Evolutionary conservation across 2,329 filamentous ascomycete genomes (phyloP), one percentile per base, ranked within the genome.

Genomic region (Colletotrichum sp.): DNA sequence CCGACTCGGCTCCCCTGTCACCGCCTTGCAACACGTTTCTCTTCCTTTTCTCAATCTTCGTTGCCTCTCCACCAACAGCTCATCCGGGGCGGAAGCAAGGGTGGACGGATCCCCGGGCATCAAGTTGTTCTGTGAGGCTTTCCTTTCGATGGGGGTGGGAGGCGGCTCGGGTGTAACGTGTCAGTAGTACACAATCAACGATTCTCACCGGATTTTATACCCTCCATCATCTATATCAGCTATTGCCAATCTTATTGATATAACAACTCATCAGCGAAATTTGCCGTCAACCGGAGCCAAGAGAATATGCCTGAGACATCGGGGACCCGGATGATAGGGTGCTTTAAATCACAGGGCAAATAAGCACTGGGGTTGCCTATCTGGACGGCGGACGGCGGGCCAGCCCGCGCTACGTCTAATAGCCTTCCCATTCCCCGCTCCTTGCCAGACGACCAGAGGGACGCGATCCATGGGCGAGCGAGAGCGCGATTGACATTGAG

Each of bases 21-120:
- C 69, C 73, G 64, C 55, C 55, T 66, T 55, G 22, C 30, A 34
- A 36, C 39, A 72, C 39, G 43, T 68, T 71, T 68, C 67, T 71
- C 48, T 30, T 30, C n/a, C n/a, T 66, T 39, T 60, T 15, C 36
- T 61, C 43, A 48, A 48, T 48, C 43, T n/a, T 74, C 18, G 52
- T 10, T 22, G 27, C 34, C 27, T 61, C 32, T 62, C 36, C 56
- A 22, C 64, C 64, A 73, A 73, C 70, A 72, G 25, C 48, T 25
- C 69, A 58, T 64, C 48, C 34, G 56, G 32, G 62, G 70, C 72
- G 64, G 43, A 36, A 65, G 43, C 39, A 55, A 27, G 67, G 67
- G 27, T 62, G 56, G 43, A 55, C 58, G 18, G 39, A 39, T 6
- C 58, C 55, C 55, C 39, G 28, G 60, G 16, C 39, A 65, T 70